Evolutionary conservation across 192 early-diverging fungal species (phyloP), one percentile per base, ranked within the genome.

Genomic region (Coemansia sp.): DNA sequence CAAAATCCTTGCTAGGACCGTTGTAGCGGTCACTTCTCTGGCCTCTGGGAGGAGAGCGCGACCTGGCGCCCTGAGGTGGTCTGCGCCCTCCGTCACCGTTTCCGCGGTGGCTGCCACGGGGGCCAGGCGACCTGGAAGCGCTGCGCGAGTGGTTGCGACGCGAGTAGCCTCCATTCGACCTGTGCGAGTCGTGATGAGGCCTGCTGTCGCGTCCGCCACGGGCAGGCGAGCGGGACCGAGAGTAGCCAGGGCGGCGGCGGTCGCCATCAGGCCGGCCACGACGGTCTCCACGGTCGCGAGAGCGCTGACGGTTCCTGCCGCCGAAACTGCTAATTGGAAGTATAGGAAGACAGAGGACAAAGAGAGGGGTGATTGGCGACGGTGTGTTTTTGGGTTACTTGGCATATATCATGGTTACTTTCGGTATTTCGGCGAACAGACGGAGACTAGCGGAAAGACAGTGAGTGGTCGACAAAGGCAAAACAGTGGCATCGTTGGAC

Each of bases 251-350:
- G 13, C 47, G 32, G 15, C 59, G 58, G 38, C 64, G 64, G 18
- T 55, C 52, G 50, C 38, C n/a, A 15, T 20, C n/a, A 35, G 16
- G 11, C 62, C 44, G 45, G 22, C 41, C 40, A 29, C 24, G 27
- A 5, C 71, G 53, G 40, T 67, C 64, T 4, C 62, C 55, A 43
- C 73, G 41, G 67, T 61, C n/a, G 18, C 60, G 67, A 12, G 71
- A 62, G 22, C 61, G 65, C 65, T 69, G 62, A 29, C 74, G 71
- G 41, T 65, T 61, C 60, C 71, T 67, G 71, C 60, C 37, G 60
- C 38, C 27, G 15, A 40, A 62, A 15, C 20, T 27, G 40, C 20
- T 38, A 43, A 44, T 44, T 12, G 50, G 20, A 56, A n/a, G 35
- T 52, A 22, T 3, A 58, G 32, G 20, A 15, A n/a, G 32, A 55